Percentiles rank a stretch among this genome's conserved stretches.
Evolutionary conservation across 2,329 filamentous ascomycete species (phyloP).

Genomic region (Scytalidium lignicola): DNA sequence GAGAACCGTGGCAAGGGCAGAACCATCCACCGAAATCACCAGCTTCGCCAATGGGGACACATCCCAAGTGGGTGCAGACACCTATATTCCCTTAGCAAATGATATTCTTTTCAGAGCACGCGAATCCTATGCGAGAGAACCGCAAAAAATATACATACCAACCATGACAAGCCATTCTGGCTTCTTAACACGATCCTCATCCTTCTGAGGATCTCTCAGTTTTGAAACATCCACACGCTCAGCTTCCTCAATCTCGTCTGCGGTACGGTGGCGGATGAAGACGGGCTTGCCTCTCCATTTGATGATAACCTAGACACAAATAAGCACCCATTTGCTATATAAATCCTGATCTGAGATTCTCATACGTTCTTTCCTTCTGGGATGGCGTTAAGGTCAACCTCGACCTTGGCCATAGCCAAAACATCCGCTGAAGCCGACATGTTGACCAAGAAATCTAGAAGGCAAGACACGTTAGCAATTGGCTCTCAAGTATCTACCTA

Average conservation of each 20-base stretch:
- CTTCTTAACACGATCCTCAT: conserved; percentile 93
- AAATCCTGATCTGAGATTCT: conserved; percentile 18
- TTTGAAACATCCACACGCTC: conserved; percentile 77
- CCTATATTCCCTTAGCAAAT: conserved; percentile 52
- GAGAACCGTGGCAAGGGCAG: conserved; percentile 99
- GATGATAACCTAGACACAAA: conserved; percentile 72
- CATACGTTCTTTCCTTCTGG: conserved; percentile 99
- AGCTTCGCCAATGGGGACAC: conserved; percentile 97
- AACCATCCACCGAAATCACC: conserved; percentile 99
- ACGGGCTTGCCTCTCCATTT: conserved; percentile 99
- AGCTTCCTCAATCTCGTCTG: conserved; percentile 89
- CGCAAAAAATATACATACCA: conserved; percentile 48
- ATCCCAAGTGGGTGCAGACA: conserved; percentile 98
- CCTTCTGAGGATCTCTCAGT: conserved; percentile 86
- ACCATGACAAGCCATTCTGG: conserved; percentile 99
- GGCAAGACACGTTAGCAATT: not conserved
- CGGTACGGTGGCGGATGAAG: conserved; percentile 97
- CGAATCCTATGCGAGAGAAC: no score
- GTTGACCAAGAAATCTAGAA: conserved; percentile 95
- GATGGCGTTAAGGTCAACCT: conserved; percentile 87
- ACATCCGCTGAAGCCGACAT: conserved; percentile 99
- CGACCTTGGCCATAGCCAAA: conserved; percentile 98
- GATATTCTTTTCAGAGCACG: no score
- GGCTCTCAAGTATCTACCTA: not conserved
- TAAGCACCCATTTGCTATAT: conserved; percentile 7